Evolutionary conservation across 768 basidiomycete species (phyloP).

Genomic region (Boletus subparvulus): DNA sequence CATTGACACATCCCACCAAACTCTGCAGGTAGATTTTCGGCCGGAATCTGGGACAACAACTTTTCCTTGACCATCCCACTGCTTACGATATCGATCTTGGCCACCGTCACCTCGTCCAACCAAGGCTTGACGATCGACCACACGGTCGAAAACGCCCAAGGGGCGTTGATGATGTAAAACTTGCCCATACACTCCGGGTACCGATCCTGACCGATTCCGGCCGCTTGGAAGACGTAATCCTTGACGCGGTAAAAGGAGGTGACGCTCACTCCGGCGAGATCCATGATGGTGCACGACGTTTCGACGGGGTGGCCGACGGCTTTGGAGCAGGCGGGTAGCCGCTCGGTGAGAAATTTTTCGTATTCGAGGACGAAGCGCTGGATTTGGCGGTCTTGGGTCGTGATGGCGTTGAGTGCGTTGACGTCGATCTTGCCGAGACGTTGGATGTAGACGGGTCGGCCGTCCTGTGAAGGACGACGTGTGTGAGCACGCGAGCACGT

Average conservation of each 20-base stretch:
- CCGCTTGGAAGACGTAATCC: constrained; percentile 79
- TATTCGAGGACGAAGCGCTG: constrained; percentile 90
- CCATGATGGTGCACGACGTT: constrained; percentile 97
- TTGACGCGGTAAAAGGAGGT: constrained; percentile 87
- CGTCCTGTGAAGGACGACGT: constrained; percentile 58
- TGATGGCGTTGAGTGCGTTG: constrained; percentile 73
- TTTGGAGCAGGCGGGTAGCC: constrained; percentile 75
- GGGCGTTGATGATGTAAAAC: constrained; percentile 98
- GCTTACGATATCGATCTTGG: constrained; percentile 92
- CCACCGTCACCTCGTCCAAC: constrained; percentile 93
- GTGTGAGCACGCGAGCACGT: not conserved
- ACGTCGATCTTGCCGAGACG: constrained; percentile 89
- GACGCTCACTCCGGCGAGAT: constrained; percentile 71
- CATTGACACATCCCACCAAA: constrained; percentile 85
- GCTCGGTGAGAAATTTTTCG: constrained; percentile 80
- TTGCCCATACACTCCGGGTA: constrained; percentile 97
- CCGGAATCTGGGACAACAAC: constrained; percentile 78
- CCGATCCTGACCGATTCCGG: constrained; percentile 81
- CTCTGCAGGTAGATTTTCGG: constrained; percentile 79
- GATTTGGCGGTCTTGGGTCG: constrained; percentile 85
- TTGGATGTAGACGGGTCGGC: constrained; percentile 94
- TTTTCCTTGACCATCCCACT: constrained; percentile 62
- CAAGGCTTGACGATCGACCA: constrained; percentile 90
- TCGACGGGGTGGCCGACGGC: constrained; percentile 85
- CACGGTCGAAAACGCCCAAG: constrained; percentile 86